Conservation (phyloP, 805 yeast genomes). For the Spathaspora boniae region DNA sequence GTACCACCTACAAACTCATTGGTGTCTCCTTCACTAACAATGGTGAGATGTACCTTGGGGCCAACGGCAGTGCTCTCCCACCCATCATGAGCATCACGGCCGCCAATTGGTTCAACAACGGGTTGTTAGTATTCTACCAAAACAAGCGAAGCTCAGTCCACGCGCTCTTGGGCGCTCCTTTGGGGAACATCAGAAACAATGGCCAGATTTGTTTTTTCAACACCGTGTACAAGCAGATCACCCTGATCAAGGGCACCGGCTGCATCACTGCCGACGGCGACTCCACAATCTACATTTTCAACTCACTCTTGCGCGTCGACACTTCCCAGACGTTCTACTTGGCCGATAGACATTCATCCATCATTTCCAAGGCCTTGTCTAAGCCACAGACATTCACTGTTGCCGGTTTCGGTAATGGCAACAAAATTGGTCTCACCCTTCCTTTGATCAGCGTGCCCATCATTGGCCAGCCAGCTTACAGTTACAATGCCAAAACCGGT, state of each 20-base stretch:
- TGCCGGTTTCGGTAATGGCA: constrained; percentile 27
- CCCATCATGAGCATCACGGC: constrained; percentile 14
- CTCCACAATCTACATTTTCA: constrained; percentile 13
- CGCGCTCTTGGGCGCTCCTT: constrained; percentile 11
- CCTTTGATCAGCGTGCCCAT: constrained; percentile 7
- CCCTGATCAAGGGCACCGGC: constrained; percentile 19
- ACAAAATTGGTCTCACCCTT: constrained; percentile 15
- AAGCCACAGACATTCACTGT: constrained; percentile 19
- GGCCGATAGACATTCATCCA: constrained; percentile 15
- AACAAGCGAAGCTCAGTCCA: constrained; percentile 16
- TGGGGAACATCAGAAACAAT: constrained; percentile 16
- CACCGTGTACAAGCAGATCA: constrained; percentile 18
- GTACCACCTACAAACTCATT: background rate
- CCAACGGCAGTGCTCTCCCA: constrained; percentile 4
- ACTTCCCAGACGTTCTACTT: constrained; percentile 15
- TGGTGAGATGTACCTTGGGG: constrained; percentile 11
- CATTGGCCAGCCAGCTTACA: constrained; percentile 1
- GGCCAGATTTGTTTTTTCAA: constrained; percentile 24
- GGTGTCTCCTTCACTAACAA: background rate
- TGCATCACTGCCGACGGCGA: constrained; percentile 19
- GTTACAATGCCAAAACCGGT: constrained; percentile 15
- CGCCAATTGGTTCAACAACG: constrained; percentile 17
- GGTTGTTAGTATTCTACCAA: constrained; percentile 21
- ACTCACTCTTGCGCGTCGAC: constrained; percentile 12
- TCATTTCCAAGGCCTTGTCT: constrained; percentile 16